A percentile compares a stretch with the other conserved stretches of the same genome.
phyloP scores from a whole-genome alignment of 306 rosid species.

The Citrullus amarus region DNA sequence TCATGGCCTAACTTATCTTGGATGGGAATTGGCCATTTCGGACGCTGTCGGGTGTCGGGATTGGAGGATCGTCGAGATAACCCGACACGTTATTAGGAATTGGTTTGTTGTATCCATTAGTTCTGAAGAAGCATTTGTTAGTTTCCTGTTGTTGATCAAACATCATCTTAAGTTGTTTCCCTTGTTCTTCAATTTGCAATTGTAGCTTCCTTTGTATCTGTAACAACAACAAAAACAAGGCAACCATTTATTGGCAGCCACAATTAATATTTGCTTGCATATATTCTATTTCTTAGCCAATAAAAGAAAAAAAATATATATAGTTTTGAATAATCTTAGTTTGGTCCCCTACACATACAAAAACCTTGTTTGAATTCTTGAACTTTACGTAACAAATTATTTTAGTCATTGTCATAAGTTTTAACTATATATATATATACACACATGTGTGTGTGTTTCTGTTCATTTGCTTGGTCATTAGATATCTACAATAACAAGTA shows the following conservation, averaged over 20 bases:
- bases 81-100: not conserved
- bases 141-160: conserved; percentile 26
- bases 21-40: conserved; percentile 16
- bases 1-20: conserved; percentile 18
- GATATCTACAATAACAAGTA: no score
- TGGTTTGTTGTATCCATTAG: not conserved
- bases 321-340: no score
- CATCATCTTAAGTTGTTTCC: conserved; percentile 33
- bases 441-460: no score
- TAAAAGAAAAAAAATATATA: not conserved
- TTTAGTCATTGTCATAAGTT: no score
- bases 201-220: conserved; percentile 33
- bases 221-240: not conserved
- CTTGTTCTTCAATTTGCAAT: conserved; percentile 37
- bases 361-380: no score
- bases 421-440: no score
- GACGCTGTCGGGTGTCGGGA: conserved; percentile 2
- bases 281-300: not conserved
- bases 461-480: no score
- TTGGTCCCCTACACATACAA: no score
- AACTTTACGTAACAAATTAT: no score
- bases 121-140: conserved; percentile 7
- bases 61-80: not conserved
- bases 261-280: not conserved
- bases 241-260: not conserved